Conservation (phyloP, 179 eudicot genomes). For the Amaranthus tricolor region DNA sequence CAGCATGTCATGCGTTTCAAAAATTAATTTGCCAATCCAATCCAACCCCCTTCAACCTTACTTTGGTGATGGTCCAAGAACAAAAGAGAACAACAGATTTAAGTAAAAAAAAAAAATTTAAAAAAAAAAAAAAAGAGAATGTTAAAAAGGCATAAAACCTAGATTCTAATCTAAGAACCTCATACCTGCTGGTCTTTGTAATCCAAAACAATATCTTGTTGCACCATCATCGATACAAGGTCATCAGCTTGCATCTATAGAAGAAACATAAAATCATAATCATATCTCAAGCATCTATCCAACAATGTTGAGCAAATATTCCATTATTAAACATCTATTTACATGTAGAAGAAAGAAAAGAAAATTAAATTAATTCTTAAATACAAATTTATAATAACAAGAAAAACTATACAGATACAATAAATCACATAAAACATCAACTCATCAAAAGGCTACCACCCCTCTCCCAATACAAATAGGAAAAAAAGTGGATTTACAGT, state of each 20-base stretch:
- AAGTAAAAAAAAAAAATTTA: not conserved
- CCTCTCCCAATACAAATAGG: too few relatives aligned
- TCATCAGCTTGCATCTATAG: constrained; percentile 68
- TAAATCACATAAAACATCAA: not conserved
- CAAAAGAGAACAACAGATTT: not conserved
- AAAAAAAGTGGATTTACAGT: not conserved
- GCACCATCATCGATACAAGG: constrained; percentile 55
- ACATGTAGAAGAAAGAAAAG: not conserved
- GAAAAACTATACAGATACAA: not conserved
- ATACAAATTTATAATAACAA: not conserved
- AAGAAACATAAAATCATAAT: constrained; percentile 10
- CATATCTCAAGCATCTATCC: not conserved
- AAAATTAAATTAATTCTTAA: not conserved
- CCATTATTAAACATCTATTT: not conserved
- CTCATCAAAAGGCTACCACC: not conserved
- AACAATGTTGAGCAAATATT: not conserved
- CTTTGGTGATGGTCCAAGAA: not conserved
- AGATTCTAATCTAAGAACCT: constrained; percentile 11
- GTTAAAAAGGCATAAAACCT: not conserved
- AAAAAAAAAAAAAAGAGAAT: too few relatives aligned
- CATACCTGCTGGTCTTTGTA: constrained; percentile 77
- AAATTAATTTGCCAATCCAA: not conserved
- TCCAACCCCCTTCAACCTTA: not conserved
- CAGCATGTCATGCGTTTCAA: not conserved
- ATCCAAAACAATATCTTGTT: constrained; percentile 63